Percentiles rank a stretch among this genome's conserved stretches.
phyloP scores from a whole-genome alignment of 169 alveolate genomes.

The Babesia gibsoni region DNA sequence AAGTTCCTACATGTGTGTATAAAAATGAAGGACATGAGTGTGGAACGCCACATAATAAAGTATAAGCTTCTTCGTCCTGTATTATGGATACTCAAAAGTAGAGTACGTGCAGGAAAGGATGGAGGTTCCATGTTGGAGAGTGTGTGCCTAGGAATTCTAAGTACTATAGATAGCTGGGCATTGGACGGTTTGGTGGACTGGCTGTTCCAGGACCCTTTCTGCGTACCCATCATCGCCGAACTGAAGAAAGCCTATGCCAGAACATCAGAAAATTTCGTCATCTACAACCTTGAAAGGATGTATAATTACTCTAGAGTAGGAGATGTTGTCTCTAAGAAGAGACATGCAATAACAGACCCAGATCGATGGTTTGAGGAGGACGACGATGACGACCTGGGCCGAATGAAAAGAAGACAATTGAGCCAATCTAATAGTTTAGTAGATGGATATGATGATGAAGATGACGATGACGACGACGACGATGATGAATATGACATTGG shows the following conservation, averaged over 20 bases:
- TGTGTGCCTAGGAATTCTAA: slow-evolving; percentile 51
- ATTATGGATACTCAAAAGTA: slow-evolving; percentile 57
- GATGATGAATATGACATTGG: too few species aligned
- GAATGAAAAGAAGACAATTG: neutral
- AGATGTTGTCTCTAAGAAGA: neutral
- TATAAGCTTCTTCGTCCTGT: slow-evolving; percentile 50
- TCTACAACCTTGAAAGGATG: slow-evolving; percentile 38
- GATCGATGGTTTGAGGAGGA: slow-evolving; percentile 68
- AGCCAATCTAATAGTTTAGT: slow-evolving; percentile 9
- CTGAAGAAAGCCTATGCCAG: slow-evolving; percentile 19
- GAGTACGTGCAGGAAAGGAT: slow-evolving; percentile 16
- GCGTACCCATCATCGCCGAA: slow-evolving; percentile 1
- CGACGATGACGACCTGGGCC: slow-evolving; percentile 33
- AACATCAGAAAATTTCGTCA: slow-evolving; percentile 14
- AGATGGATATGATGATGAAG: slow-evolving; percentile 54
- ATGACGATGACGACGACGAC: slow-evolving; percentile 16
- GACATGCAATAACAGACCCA: slow-evolving; percentile 4
- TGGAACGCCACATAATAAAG: slow-evolving; percentile 54
- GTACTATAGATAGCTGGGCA: slow-evolving; percentile 47
- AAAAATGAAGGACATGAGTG: slow-evolving; percentile 63
- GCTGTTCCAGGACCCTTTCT: slow-evolving; percentile 53
- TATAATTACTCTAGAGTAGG: slow-evolving; percentile 25
- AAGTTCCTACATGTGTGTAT: slow-evolving; percentile 70
- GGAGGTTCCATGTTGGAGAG: slow-evolving; percentile 59
- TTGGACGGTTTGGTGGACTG: slow-evolving; percentile 48